Conservation (phyloP, 441 rosid species). For the Syzygium syzygioides region DNA sequence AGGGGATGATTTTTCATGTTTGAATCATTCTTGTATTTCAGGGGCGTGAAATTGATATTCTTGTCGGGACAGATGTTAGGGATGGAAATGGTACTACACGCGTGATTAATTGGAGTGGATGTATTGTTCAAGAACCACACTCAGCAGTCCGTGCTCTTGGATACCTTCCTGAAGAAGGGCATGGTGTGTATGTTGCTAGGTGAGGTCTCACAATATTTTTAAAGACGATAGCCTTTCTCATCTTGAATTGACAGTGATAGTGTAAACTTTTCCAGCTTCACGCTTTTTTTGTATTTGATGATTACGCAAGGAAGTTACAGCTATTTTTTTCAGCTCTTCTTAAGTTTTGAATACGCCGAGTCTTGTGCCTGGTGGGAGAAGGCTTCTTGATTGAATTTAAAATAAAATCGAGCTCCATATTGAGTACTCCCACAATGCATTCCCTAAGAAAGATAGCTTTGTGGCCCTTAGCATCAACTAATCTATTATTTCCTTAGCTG, state of each 20-base stretch:
- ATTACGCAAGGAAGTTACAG: neutral
- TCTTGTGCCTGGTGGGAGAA: neutral
- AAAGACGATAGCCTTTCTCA: neutral
- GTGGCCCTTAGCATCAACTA: neutral
- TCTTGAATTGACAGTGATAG: neutral
- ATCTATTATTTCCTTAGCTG: neutral
- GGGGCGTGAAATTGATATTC: conserved; percentile 78
- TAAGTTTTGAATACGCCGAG: neutral
- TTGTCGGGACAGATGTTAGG: conserved; percentile 87
- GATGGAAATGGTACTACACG: conserved; percentile 93
- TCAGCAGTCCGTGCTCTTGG: conserved; percentile 97
- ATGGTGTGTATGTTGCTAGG: conserved; percentile 95
- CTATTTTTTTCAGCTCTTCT: neutral
- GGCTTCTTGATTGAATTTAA: neutral
- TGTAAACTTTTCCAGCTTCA: neutral
- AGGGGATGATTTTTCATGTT: conserved; percentile 4
- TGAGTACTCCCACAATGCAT: neutral
- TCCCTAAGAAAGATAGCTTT: neutral
- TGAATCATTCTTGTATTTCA: conserved; percentile 26
- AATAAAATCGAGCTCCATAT: neutral
- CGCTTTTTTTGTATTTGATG: neutral
- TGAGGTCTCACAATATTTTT: conserved; percentile 12
- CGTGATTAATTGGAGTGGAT: conserved; percentile 90
- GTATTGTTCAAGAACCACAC: conserved; percentile 93
- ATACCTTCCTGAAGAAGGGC: conserved; percentile 97